Evolutionary conservation across 805 yeast species (phyloP), one percentile per base, ranked within the genome.

Genomic region (Peterozyma xylosa): DNA sequence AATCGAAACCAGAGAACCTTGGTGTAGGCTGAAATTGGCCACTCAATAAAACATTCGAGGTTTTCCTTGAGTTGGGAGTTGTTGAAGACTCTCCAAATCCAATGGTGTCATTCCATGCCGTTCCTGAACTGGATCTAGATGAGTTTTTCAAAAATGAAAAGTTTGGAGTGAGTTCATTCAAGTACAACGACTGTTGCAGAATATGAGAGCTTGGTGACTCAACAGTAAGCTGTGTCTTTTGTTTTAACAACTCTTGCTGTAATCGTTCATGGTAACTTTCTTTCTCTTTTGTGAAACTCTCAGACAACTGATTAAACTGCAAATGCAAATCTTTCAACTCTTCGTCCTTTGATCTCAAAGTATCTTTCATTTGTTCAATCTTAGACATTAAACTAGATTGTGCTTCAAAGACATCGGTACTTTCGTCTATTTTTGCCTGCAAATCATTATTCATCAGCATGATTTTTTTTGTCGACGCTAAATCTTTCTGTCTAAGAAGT

Each of bases 31-130:
- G 27, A 7, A 13, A 14, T 32, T 32, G 34, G 9, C 36, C 37
- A 30, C 37, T 44, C 41, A 44, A 39, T n/a, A 44, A 17, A 13
- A 38, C 18, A 30, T 43, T 41, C 2, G 47, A 45, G 9, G 42
- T 38, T 21, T 30, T 45, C 13, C 47, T 33, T 5, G 47, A 41
- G 37, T 43, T 40, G 7, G 78, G 78, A 0, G 80, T 71, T 11
- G 64, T 56, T 5, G 78, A 68, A 1, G 78, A 66, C 50, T 76
- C 78, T 6, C 77, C 78, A 42, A 73, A 50, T 37, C 60, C 62
- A 38, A 72, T 67, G 27, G 62, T 64, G 58, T 62, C 56, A 32
- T 51, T 58, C 29, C 45, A 43, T 11, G 63, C 54, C 5, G 48
- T 43, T 3, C 60, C 49, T 10, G 60, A 55, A 6, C 49, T 50